Conservation (phyloP, 1,284 basidiomycete species). For the Entoloma clypeatum region DNA sequence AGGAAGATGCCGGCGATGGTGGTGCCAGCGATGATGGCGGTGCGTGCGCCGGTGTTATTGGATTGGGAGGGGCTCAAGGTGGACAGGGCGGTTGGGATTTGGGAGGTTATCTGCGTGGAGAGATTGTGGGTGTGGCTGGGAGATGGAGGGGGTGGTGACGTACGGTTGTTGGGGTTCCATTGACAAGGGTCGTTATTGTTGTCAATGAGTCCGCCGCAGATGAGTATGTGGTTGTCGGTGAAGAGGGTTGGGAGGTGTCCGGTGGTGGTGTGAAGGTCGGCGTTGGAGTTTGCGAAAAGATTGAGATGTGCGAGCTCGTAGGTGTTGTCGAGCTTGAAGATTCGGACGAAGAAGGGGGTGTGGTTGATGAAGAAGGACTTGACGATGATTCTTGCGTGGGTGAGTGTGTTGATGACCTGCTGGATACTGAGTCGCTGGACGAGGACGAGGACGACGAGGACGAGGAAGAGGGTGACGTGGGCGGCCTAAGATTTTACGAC, state of each 20-base stretch:
- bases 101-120: neutral
- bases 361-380: neutral
- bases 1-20: neutral
- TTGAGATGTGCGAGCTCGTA: too few species aligned
- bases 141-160: neutral
- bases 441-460: neutral
- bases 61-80: neutral
- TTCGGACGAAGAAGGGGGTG: too few species aligned
- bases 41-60: neutral
- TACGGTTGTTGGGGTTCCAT: neutral
- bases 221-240: too few species aligned
- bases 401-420: neutral
- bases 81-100: conserved; percentile 1
- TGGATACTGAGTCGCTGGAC: neutral
- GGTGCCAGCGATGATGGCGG: neutral
- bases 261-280: neutral
- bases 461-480: neutral
- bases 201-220: neutral
- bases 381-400: neutral
- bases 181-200: neutral
- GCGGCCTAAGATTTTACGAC: too few species aligned
- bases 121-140: neutral
- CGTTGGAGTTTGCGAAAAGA: neutral
- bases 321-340: too few species aligned
- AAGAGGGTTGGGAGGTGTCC: neutral